A percentile compares a stretch with the other conserved stretches of the same genome.
Evolutionary conservation across 176 grass and related monocot genomes (phyloP).

Genomic region (Oryza meyeriana): DNA sequence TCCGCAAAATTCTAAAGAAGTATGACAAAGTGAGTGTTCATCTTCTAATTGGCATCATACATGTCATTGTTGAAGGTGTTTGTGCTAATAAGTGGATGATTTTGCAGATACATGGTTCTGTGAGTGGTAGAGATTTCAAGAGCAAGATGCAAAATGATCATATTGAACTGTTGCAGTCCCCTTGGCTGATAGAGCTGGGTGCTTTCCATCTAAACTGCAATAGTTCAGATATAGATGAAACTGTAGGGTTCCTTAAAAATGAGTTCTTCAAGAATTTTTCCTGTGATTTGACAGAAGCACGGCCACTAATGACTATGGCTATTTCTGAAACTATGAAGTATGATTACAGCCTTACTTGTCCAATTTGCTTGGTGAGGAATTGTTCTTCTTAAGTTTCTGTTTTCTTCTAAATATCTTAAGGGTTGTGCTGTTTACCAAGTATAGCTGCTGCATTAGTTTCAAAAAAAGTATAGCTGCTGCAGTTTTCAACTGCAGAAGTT

Average conservation of each 20-base stretch:
- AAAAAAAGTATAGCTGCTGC: background rate
- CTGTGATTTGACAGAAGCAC: conserved; percentile 47
- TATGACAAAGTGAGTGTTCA: conserved; percentile 57
- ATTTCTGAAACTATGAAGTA: conserved; percentile 56
- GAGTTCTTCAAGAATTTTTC: conserved; percentile 62
- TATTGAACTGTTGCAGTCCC: conserved; percentile 70
- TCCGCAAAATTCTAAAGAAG: conserved; percentile 81
- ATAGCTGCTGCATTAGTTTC: background rate
- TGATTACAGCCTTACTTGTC: conserved; percentile 60
- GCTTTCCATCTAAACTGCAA: conserved; percentile 72
- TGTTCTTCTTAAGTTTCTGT: conserved; percentile 26
- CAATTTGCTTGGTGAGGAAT: conserved; percentile 69
- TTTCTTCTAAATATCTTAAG: conserved; percentile 13
- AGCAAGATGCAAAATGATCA: conserved; percentile 58
- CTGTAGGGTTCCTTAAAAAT: conserved; percentile 39
- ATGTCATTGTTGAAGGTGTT: background rate
- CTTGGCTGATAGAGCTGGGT: conserved; percentile 73
- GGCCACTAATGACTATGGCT: conserved; percentile 56
- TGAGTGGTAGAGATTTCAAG: conserved; percentile 72
- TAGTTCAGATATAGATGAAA: conserved; percentile 39
- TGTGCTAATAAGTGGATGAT: background rate
- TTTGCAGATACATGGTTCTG: conserved; percentile 65
- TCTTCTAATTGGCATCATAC: background rate
- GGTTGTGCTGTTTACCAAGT: background rate
- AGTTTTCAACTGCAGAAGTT: background rate